Evolutionary conservation across 2,329 filamentous ascomycete genomes (phyloP), one percentile per base, ranked within the genome.

Genomic region (Dothideomycetes sp.): DNA sequence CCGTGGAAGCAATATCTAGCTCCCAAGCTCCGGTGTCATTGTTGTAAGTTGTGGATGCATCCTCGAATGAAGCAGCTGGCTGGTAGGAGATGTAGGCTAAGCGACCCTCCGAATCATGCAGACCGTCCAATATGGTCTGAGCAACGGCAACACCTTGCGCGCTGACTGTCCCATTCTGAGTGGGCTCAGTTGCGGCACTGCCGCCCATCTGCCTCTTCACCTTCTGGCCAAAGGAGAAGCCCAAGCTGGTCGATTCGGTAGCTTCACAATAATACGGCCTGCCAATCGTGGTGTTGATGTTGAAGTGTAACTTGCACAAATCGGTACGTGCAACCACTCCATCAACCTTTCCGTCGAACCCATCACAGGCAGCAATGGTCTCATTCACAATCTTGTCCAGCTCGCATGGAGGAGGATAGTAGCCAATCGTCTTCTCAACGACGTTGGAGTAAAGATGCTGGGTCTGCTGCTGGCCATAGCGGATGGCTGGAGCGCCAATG

Each of bases 321-420:
- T 69, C 65, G 0, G 61, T 63, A 4, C 67, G 60, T 7, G 64
- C 57, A 32, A 75, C 60, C 3, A 75, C 69, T 10, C 71, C 70
- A 41, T 75, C 71, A 2, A 59, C 62, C 29, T 60, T 60, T 9
- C 73, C 72, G 37, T 76, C 72, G 4, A 77, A 57, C 8, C 63
- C 57, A 45, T 76, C 72, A 37, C 72, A 77, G 19, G 64, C 64
- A 1, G 58, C 56, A 37, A 75, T 73, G 7, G 71, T 75, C 32
- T 62, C 56, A 49, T 73, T 75, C 15, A 69, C 60, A 31, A 75
- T 72, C 51, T 65, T 67, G 4, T 62, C 57, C 11, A 73, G 47
- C 36, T 68, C 65, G 49, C 64, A 66, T 11, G 61, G 57, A 5
- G 54, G 57, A 7, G 58, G 64, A 42, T 54, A 63, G 48, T 68